A percentile compares a stretch with the other conserved stretches of the same genome.
These are phyloP conservation scores for Boletus huronensis DNA, from an alignment of 768 basidiomycete genomes.

Conservation along the genomic window DNA sequence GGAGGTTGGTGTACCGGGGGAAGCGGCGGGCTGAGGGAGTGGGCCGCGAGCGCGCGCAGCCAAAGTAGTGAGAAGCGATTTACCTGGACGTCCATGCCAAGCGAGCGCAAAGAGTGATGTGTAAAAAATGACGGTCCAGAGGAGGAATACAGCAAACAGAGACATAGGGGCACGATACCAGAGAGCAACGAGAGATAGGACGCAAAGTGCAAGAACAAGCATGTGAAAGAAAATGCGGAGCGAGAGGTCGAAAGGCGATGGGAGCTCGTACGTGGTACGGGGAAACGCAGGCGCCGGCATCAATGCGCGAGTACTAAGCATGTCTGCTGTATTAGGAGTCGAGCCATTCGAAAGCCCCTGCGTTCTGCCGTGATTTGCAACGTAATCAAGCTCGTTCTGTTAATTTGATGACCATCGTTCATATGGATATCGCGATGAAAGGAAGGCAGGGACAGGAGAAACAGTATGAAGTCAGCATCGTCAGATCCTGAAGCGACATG, in stretches of 20 bases:
- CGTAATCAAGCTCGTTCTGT: slow-evolving; percentile 74
- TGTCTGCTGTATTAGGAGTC: slow-evolving; percentile 53
- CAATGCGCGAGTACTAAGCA: slow-evolving; percentile 41
- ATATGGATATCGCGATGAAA: slow-evolving; percentile 1
- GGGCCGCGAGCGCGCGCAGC: slow-evolving; percentile 42
- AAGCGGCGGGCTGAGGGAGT: slow-evolving; percentile 28
- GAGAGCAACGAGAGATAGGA: slow-evolving; percentile 55
- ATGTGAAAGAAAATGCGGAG: slow-evolving; percentile 54
- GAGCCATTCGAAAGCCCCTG: slow-evolving; percentile 33
- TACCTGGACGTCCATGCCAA: slow-evolving; percentile 54
- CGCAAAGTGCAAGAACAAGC: slow-evolving; percentile 54
- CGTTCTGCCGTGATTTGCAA: slow-evolving; percentile 52
- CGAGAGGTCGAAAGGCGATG: slow-evolving; percentile 35
- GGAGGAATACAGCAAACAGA: slow-evolving; percentile 61
- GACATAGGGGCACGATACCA: slow-evolving; percentile 53
- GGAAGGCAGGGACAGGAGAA: slow-evolving; percentile 4
- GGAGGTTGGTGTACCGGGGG: slow-evolving; percentile 36
- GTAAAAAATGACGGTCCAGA: slow-evolving; percentile 61
- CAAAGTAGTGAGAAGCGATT: slow-evolving; percentile 53
- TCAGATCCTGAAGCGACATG: slow-evolving; percentile 13
- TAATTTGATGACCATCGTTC: slow-evolving; percentile 11
- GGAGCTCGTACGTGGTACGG: slow-evolving; percentile 29
- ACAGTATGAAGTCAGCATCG: slow-evolving; percentile 19
- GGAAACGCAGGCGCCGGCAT: slow-evolving; percentile 28
- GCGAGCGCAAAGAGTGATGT: slow-evolving; percentile 48